These are phyloP conservation scores for Dictyostelium intermedium DNA, from an alignment of 78 protist species.

Conservation along the genomic window DNA sequence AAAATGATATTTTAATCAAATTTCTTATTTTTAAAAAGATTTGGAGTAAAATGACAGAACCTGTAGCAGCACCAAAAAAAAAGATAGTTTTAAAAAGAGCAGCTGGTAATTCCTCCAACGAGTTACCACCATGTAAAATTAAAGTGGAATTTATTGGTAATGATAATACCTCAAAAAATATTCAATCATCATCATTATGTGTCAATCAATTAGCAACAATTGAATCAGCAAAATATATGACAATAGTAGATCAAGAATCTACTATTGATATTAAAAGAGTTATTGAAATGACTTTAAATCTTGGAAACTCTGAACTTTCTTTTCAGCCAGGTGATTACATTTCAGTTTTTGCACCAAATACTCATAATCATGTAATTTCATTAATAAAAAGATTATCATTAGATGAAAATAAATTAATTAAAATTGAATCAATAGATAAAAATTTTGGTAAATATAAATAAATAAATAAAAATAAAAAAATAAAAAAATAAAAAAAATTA, in stretches of 20 bases:
- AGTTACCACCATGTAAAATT: neutral
- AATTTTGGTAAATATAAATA: neutral
- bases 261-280: conserved; percentile 28
- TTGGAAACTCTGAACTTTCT: neutral
- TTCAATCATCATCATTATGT: neutral
- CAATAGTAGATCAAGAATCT: neutral
- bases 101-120: neutral
- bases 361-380: neutral
- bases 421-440: neutral
- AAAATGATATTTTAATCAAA: too few species aligned
- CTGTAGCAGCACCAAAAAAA: conserved; percentile 28
- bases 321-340: conserved; percentile 65
- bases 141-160: conserved; percentile 6
- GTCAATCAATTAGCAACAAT: neutral
- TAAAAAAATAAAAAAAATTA: neutral
- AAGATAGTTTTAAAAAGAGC: conserved; percentile 68
- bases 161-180: neutral
- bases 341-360: conserved; percentile 28
- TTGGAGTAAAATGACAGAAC: neutral
- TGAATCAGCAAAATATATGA: neutral
- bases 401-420: neutral
- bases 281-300: conserved; percentile 15
- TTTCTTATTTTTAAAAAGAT: neutral
- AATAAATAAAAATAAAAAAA: neutral
- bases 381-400: conserved; percentile 1